phyloP scores from a whole-genome alignment of 148 eudicot species.

The Chenopodium formosanum region DNA sequence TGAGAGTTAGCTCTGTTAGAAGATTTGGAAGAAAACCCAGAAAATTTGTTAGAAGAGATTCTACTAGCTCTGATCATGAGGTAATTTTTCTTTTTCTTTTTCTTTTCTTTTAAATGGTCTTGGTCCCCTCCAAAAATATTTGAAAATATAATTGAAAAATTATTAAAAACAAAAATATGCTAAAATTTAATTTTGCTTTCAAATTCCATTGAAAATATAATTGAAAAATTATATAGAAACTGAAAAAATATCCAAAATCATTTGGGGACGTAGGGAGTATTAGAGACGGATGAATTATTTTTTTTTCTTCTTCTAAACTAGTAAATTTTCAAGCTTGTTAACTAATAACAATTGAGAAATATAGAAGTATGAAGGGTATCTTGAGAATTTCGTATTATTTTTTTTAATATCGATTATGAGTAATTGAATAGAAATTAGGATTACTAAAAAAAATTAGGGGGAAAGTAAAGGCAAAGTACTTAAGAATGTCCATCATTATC shows the following conservation, averaged over 20 bases:
- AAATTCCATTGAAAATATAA: too few relatives aligned
- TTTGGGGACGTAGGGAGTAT: too few relatives aligned
- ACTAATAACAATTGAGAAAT: too few relatives aligned
- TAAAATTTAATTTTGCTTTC: too few relatives aligned
- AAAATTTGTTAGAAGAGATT: constrained; percentile 57
- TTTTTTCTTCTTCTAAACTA: too few relatives aligned
- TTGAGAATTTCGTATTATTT: neutral
- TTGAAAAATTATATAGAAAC: too few relatives aligned
- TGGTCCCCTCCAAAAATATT: too few relatives aligned
- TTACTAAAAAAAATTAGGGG: neutral
- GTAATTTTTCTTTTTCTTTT: constrained; percentile 29
- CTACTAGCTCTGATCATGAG: constrained; percentile 76
- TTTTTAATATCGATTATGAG: neutral
- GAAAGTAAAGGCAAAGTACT: constrained; percentile 24
- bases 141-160: neutral
- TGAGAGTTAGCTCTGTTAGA: constrained; percentile 55
- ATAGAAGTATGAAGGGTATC: neutral
- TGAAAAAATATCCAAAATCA: too few relatives aligned
- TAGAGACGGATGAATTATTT: too few relatives aligned
- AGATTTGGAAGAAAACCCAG: constrained; percentile 63
- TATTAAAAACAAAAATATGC: too few relatives aligned
- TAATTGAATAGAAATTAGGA: neutral
- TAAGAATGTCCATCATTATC: constrained; percentile 28
- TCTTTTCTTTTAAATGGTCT: too few relatives aligned
- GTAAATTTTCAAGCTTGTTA: too few relatives aligned